Evolutionary conservation across 352 stramenopile species (phyloP), one percentile per base, ranked within the genome.

Genomic region (Phytophthora niederhauseri): DNA sequence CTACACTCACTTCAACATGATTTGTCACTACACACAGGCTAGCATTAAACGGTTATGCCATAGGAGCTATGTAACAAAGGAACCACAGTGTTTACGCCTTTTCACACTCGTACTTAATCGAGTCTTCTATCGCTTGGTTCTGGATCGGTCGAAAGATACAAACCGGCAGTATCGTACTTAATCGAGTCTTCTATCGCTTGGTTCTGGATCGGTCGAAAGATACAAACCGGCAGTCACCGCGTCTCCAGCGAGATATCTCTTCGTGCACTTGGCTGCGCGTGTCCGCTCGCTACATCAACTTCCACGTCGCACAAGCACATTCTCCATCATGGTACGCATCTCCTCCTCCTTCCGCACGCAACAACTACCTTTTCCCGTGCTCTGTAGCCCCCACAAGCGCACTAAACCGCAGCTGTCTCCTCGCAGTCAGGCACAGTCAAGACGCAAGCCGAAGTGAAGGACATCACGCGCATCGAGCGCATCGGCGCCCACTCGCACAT

Each of bases 401-500:
- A 26, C 48, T 57, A 58, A 64, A 22, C 4, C 55, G 26, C 15
- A 22, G 45, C 6, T 62, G 14, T 64, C 12, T 31, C 17, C 58
- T 36, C 9, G 19, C 59, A 89, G 78, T 82, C 77, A 63, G 73
- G 72, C 53, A 87, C 74, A 46, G 87, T 95, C 51, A 95, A 93
- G 77, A 95, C 87, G 15, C 84, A 92, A 69, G 84, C 80, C 14
- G 95, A 98, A 80, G 85, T 99, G 62, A 97, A 98, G 68, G 97
- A 99, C 79, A 93, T 99, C 50, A 99, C 97, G 66, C 96, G 97
- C 82, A 97, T 99, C 58, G 97, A 99, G 90, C 97, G 98, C 64
- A 99, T 99, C 67, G 97, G 97, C 26, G 97, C 98, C 26, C 98
- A 99, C 85, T 99, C 94, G 60, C 98, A 99, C 76, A 99, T 99